Evolutionary conservation across 495 filamentous ascomycete genomes (phyloP).

Genomic region (Lasiosphaeria ovina): DNA sequence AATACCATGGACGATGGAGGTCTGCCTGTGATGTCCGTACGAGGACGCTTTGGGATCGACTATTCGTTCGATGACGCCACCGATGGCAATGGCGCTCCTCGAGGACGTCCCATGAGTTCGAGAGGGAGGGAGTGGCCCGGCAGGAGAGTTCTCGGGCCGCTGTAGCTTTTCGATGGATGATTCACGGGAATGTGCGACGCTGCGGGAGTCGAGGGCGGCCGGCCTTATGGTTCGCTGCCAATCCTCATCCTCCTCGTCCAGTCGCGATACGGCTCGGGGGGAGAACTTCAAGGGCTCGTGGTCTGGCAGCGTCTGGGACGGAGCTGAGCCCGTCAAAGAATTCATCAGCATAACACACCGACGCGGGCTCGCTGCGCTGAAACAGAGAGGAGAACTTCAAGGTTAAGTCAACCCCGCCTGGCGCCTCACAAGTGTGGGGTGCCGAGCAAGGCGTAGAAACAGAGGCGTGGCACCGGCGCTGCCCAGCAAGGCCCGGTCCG

Average conservation of each 20-base stretch:
- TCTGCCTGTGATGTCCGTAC: slow-evolving; percentile 89
- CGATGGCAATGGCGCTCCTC: slow-evolving; percentile 47
- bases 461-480: no score
- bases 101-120: slow-evolving; percentile 36
- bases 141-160: slow-evolving; percentile 46
- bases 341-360: no score
- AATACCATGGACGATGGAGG: slow-evolving; percentile 90
- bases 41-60: slow-evolving; percentile 48
- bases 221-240: slow-evolving; percentile 48
- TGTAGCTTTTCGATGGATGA: slow-evolving; percentile 52
- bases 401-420: no score
- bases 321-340: slow-evolving; percentile 33
- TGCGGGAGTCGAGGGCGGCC: slow-evolving; percentile 31
- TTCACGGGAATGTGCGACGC: slow-evolving; percentile 49
- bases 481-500: no score
- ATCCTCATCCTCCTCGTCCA: slow-evolving; percentile 43
- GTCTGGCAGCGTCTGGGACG: slow-evolving; percentile 54
- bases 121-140: slow-evolving; percentile 28
- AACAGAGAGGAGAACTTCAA: background rate
- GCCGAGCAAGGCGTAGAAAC: no score
- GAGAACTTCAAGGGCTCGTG: slow-evolving; percentile 47
- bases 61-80: slow-evolving; percentile 62
- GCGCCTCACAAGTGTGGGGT: no score
- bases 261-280: slow-evolving; percentile 40
- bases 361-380: background rate